Base-by-base conservation (phyloP, 192 early-diverging fungal genomes). In the Coemansia sp. region DNA sequence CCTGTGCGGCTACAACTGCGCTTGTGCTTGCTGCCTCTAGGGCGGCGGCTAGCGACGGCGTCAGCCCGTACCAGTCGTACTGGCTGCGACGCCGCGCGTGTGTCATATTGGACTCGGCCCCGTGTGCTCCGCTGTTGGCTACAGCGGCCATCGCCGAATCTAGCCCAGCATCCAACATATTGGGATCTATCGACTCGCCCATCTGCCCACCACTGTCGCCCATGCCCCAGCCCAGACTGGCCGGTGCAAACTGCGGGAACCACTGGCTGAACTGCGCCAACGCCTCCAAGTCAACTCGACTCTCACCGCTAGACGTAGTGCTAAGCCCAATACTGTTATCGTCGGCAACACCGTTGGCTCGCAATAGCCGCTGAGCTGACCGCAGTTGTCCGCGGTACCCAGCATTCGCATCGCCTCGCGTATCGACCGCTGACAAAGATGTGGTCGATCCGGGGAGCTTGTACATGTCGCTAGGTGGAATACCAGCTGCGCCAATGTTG, bases 61-160 rank as follows among this genome's bases (percentile, higher is more conserved):
- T 83, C 65, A 83, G 65, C 1, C 81, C 81, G 68, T 76, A 83
- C 81, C 81, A 83, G 71, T 83, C 81, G 44, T 75, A 75, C 68
- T 83, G 81, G 68, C 81, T 83, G 18, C 81, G 76, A 4, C 81
- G 76, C n/a, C 81, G 64, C 18, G 71, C 62, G 39, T 83, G 81
- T 47, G 74, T 83, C 47, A 62, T 18, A 20, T 44, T 64, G 33
- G 60, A 34, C 39, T 70, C 67, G 55, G 52, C 31, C n/a, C 31
- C 46, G n/a, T 16, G 29, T 16, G 46, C 33, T 22, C 63, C 53
- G 24, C 27, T 12, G 24, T 50, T 31, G 40, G 39, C 64, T 53
- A 41, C 44, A 13, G 22, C 68, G 64, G 64, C 29, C 34, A 38
- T 36, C 13, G 34, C 66, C 8, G 69, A 49, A n/a, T 47, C 58